Evolutionary conservation across 306 rosid genomes (phyloP).

Genomic region (Rosa multiflora): DNA sequence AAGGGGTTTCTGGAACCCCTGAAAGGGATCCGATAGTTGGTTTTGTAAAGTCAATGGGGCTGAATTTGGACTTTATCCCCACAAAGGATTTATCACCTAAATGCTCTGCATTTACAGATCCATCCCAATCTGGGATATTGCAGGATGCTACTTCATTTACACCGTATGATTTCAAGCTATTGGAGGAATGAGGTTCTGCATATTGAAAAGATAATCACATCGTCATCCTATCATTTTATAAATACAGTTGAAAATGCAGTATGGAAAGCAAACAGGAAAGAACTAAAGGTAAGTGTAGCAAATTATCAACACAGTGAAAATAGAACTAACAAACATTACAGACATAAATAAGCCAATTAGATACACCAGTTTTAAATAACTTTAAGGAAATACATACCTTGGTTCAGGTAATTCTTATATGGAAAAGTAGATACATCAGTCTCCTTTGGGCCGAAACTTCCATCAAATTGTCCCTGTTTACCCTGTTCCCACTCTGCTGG

Average conservation of each 20-base stretch:
- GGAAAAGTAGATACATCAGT: conserved; percentile 21
- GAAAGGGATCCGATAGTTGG: conserved; percentile 37
- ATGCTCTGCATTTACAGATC: conserved; percentile 29
- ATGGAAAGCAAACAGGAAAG: background rate
- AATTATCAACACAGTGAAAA: background rate
- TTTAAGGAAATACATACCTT: conserved; percentile 39
- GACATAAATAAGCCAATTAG: background rate
- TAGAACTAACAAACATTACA: background rate
- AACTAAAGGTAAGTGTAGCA: too few species aligned
- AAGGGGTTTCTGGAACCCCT: conserved; percentile 40
- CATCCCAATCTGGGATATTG: conserved; percentile 35
- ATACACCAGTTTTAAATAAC: background rate
- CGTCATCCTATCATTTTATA: background rate
- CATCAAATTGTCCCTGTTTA: conserved; percentile 37
- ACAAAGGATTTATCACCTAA: conserved; percentile 36
- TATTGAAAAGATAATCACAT: background rate
- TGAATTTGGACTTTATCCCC: conserved; percentile 32
- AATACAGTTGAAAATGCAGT: background rate
- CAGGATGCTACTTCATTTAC: conserved; percentile 31
- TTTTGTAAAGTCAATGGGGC: conserved; percentile 36
- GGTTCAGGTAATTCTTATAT: conserved; percentile 38
- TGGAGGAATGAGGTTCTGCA: conserved; percentile 47
- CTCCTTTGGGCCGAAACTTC: conserved; percentile 38
- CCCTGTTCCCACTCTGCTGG: conserved; percentile 41
- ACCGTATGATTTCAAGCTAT: conserved; percentile 28